Conservation (phyloP, 192 early-diverging fungal species). For the Tieghemiomyces parasiticus region DNA sequence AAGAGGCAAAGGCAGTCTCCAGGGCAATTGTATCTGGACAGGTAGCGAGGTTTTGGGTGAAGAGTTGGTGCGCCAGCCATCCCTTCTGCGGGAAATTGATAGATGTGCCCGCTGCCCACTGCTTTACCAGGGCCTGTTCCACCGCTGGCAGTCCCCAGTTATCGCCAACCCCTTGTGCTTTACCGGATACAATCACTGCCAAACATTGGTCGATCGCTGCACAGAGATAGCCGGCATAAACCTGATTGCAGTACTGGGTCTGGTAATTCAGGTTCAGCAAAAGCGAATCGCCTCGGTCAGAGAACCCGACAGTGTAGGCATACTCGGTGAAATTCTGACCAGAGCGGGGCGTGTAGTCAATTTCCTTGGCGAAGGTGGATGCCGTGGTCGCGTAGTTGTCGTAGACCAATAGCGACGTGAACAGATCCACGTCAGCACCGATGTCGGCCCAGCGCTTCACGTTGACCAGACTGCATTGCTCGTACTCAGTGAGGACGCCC, state of each 20-base stretch:
- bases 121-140: not conserved
- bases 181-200: not conserved
- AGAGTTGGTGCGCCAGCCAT: not conserved
- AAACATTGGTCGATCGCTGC: not conserved
- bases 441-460: not conserved
- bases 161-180: not conserved
- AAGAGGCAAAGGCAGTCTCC: not conserved
- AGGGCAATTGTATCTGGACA: not conserved
- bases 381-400: not conserved
- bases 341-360: not conserved
- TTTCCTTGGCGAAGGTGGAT: not conserved
- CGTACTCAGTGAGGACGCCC: not conserved
- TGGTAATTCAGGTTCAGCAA: not conserved
- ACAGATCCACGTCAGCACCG: not conserved
- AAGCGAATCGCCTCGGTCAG: not conserved
- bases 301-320: not conserved
- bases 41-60: not conserved
- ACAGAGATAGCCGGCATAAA: not conserved
- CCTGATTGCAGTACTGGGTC: not conserved
- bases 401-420: not conserved
- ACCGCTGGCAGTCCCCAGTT: not conserved
- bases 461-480: not conserved
- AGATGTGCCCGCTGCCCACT: not conserved
- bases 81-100: not conserved
- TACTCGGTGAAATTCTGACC: constrained; percentile 1